Evolutionary conservation across 495 filamentous ascomycete species (phyloP).

Genomic region (Penicillium silybi): DNA sequence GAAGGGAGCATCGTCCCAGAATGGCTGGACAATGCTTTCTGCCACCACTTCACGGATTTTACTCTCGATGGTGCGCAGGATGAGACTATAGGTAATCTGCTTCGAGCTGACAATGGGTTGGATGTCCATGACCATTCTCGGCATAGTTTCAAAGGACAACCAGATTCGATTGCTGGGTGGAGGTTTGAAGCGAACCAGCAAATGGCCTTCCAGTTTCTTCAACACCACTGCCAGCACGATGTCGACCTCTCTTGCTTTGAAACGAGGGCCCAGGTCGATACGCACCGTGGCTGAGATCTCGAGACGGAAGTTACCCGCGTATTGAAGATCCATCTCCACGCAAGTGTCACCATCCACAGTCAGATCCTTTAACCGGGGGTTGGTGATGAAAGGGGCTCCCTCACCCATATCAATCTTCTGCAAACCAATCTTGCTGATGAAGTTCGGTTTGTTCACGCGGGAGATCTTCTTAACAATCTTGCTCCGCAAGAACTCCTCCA

Average conservation of each 20-base stretch:
- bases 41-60: constrained; percentile 88
- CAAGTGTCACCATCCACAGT: constrained; percentile 87
- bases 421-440: constrained; percentile 75
- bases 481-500: constrained; percentile 71
- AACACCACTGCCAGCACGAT: constrained; percentile 82
- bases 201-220: constrained; percentile 80
- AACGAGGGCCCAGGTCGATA: constrained; percentile 81
- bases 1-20: constrained; percentile 95
- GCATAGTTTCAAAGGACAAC: constrained; percentile 89
- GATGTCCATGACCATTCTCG: constrained; percentile 86
- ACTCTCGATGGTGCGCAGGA: constrained; percentile 89
- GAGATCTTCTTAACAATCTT: constrained; percentile 98
- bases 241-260: constrained; percentile 87
- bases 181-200: constrained; percentile 83
- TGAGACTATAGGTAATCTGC: constrained; percentile 89
- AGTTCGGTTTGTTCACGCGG: constrained; percentile 84
- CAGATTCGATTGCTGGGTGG: constrained; percentile 93
- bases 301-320: constrained; percentile 81
- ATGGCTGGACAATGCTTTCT: constrained; percentile 88
- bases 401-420: constrained; percentile 83
- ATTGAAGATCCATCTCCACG: constrained; percentile 80
- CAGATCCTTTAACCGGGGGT: constrained; percentile 82
- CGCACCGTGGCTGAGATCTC: constrained; percentile 87
- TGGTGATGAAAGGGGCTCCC: constrained; percentile 82
- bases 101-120: constrained; percentile 93